A percentile compares a stretch with the other conserved stretches of the same genome.
Conservation (phyloP, 1,284 basidiomycete genomes). For the Malassezia psittaci region DNA sequence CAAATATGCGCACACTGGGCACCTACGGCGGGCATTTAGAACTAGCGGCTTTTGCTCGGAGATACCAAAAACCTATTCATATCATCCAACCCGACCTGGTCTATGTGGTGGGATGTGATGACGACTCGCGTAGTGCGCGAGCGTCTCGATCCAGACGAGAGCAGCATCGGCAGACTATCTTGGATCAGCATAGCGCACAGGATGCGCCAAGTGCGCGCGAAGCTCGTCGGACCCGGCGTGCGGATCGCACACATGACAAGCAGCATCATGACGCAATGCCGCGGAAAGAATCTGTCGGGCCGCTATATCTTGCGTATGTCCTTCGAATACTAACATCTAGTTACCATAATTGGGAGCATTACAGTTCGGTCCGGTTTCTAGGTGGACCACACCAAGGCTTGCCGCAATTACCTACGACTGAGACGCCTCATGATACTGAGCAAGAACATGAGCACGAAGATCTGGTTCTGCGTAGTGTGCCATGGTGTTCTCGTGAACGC, state of each 20-base stretch:
- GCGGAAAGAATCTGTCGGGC: conserved; percentile 30
- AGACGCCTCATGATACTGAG: conserved; percentile 50
- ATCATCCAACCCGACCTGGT: conserved; percentile 70
- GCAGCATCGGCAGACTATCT: conserved; percentile 20
- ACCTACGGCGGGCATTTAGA: conserved; percentile 87
- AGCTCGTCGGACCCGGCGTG: not conserved
- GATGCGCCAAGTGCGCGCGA: conserved; percentile 3
- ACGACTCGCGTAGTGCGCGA: conserved; percentile 41
- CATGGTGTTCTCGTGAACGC: conserved; percentile 20
- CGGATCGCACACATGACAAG: conserved; percentile 7
- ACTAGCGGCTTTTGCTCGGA: conserved; percentile 74
- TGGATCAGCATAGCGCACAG: conserved; percentile 14
- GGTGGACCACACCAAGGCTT: conserved; percentile 71
- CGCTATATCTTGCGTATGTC: conserved; percentile 32
- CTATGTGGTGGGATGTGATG: conserved; percentile 43
- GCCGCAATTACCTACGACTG: conserved; percentile 54
- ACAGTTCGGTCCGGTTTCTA: conserved; percentile 77
- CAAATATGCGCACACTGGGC: conserved; percentile 51
- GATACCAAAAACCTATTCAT: conserved; percentile 67
- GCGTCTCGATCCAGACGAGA: conserved; percentile 23
- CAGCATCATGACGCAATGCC: not conserved
- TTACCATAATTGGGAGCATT: conserved; percentile 77
- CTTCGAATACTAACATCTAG: not conserved
- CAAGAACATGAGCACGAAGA: conserved; percentile 12
- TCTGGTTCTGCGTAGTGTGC: conserved; percentile 31